These are phyloP conservation scores for Quercus phellos DNA, from an alignment of 331 rosid genomes.

Conservation along the genomic window DNA sequence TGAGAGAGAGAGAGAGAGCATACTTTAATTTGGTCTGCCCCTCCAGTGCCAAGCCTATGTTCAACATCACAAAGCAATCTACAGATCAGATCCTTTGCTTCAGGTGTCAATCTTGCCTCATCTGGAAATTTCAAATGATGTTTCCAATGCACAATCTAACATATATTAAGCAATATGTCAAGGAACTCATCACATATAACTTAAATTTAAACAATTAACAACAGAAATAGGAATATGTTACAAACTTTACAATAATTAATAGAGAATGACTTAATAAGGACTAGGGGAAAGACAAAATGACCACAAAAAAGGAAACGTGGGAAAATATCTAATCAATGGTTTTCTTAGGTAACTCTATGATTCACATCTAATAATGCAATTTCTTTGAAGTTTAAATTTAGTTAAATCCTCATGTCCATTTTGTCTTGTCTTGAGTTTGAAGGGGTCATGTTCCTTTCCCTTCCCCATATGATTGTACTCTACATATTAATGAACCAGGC, in stretches of 20 bases:
- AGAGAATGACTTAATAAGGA: not conserved
- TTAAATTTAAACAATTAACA: not conserved
- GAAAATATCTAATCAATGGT: not conserved
- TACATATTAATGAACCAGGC: no score
- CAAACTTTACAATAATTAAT: not conserved
- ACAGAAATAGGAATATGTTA: not conserved
- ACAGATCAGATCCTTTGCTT: slow-evolving; percentile 93
- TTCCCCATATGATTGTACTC: no score
- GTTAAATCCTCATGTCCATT: not conserved
- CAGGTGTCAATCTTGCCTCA: slow-evolving; percentile 70
- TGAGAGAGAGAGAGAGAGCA: slow-evolving; percentile 16
- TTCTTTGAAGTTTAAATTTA: not conserved
- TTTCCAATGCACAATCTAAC: slow-evolving; percentile 98
- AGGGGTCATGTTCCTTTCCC: not conserved
- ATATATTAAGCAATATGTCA: slow-evolving; percentile 28
- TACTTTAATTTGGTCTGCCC: slow-evolving; percentile 84
- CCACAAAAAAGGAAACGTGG: not conserved
- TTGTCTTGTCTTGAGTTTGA: not conserved
- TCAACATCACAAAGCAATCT: slow-evolving; percentile 93
- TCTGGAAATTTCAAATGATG: slow-evolving; percentile 86
- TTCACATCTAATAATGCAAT: not conserved
- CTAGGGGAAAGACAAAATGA: not conserved
- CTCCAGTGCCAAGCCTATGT: slow-evolving; percentile 82
- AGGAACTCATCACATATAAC: not conserved
- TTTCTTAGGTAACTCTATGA: not conserved